Percentiles rank a stretch among this genome's conserved stretches.
Conservation (phyloP, 768 basidiomycete species). For the Pulveroboletus sp. region DNA sequence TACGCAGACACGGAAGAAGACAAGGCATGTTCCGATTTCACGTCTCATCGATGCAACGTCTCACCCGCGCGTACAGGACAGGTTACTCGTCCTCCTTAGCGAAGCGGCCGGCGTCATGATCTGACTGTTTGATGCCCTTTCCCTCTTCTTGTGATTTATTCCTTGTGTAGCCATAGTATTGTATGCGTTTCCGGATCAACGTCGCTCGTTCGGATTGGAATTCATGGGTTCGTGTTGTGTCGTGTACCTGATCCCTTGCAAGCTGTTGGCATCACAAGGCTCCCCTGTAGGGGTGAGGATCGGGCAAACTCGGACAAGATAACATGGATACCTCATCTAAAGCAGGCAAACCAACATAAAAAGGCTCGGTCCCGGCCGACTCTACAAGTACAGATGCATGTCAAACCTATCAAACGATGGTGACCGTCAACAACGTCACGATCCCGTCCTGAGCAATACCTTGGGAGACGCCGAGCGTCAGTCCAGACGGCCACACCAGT, state of each 20-base stretch:
- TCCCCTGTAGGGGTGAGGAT: too few species aligned
- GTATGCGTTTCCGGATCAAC: constrained; percentile 7
- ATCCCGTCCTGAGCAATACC: constrained; percentile 56
- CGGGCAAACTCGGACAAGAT: too few species aligned
- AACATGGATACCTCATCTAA: too few species aligned
- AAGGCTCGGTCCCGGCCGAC: too few species aligned
- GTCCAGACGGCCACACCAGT: not conserved
- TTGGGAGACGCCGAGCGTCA: not conserved
- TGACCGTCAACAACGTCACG: constrained; percentile 51
- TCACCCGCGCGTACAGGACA: constrained; percentile 18
- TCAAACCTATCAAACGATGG: constrained; percentile 28
- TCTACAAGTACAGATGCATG: not conserved
- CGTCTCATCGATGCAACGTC: not conserved
- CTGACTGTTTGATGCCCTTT: constrained; percentile 14
- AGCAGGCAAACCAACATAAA: too few species aligned
- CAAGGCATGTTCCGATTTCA: constrained; percentile 38
- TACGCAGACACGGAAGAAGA: constrained; percentile 61
- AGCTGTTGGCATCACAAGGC: too few species aligned
- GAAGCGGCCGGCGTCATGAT: constrained; percentile 29
- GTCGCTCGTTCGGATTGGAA: constrained; percentile 6
- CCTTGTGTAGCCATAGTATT: constrained; percentile 16
- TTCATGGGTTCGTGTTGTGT: not conserved
- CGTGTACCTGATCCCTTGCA: too few species aligned
- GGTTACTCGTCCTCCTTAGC: constrained; percentile 25
- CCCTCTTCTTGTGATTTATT: constrained; percentile 6